Evolutionary conservation across 1,284 basidiomycete species (phyloP).

Genomic region (Cronartium quercuum): DNA sequence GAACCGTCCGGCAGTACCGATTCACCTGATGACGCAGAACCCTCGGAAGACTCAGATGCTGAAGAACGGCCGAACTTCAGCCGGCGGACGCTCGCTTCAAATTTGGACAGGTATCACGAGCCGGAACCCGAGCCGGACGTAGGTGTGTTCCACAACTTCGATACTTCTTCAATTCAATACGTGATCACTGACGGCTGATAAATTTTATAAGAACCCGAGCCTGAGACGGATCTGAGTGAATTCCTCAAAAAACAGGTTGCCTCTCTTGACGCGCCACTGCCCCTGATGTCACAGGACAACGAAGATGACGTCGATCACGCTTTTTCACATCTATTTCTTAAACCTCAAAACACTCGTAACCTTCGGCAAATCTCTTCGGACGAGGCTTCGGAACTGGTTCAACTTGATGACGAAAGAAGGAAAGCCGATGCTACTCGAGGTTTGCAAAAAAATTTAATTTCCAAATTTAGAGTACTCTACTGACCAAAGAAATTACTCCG

Average conservation of each 20-base stretch:
- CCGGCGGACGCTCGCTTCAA: slow-evolving; percentile 2
- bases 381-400: slow-evolving; percentile 1
- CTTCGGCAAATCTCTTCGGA: neutral
- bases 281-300: neutral
- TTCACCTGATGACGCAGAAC: neutral
- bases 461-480: neutral
- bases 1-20: neutral
- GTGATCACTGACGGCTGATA: neutral
- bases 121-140: slow-evolving; percentile 30
- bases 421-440: slow-evolving; percentile 33
- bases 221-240: slow-evolving; percentile 24
- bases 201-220: slow-evolving; percentile 13
- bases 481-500: neutral
- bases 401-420: slow-evolving; percentile 25
- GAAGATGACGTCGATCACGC: slow-evolving; percentile 24
- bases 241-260: slow-evolving; percentile 29
- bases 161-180: neutral
- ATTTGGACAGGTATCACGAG: slow-evolving; percentile 27
- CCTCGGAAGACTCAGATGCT: neutral
- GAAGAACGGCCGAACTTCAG: neutral
- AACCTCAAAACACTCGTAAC: slow-evolving; percentile 11
- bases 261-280: neutral
- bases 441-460: neutral
- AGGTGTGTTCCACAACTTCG: slow-evolving; percentile 9
- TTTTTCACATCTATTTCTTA: slow-evolving; percentile 22